These are phyloP conservation scores for Ophiocordyceps robertsii DNA, from an alignment of 2,329 filamentous ascomycete species.

Conservation along the genomic window DNA sequence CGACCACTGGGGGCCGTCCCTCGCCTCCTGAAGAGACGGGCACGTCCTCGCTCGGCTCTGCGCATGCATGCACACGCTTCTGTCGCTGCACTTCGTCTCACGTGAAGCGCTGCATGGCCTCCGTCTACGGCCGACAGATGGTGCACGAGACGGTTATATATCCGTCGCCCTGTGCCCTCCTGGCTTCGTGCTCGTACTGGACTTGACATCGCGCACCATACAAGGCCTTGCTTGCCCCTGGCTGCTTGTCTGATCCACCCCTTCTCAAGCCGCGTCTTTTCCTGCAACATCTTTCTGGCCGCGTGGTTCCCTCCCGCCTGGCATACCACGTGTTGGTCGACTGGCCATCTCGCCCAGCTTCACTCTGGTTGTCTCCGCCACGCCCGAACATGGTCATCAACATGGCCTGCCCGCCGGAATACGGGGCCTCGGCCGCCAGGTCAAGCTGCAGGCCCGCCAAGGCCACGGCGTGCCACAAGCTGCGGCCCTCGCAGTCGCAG, in stretches of 20 bases:
- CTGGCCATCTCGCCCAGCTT: no score
- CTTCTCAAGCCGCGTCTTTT: no score
- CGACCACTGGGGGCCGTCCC: no score
- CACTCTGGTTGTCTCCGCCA: no score
- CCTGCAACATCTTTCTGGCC: no score
- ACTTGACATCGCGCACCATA: no score
- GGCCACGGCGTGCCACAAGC: constrained; percentile 1
- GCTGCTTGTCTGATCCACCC: no score
- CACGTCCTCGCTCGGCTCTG: background rate
- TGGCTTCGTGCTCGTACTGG: no score
- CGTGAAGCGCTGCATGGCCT: background rate
- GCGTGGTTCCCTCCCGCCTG: no score
- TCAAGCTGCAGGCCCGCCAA: background rate
- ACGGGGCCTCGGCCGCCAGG: background rate
- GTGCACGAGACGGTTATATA: background rate
- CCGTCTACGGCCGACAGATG: background rate
- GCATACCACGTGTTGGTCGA: no score
- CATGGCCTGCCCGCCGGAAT: background rate
- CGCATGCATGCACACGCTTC: background rate
- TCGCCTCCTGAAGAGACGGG: background rate
- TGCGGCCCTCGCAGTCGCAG: constrained; percentile 11
- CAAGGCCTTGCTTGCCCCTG: no score
- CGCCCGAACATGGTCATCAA: no score
- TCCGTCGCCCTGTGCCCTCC: background rate
- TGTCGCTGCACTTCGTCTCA: background rate